These are phyloP conservation scores for Hemileccinum rubropunctum DNA, from an alignment of 768 basidiomycete genomes.

Conservation along the genomic window DNA sequence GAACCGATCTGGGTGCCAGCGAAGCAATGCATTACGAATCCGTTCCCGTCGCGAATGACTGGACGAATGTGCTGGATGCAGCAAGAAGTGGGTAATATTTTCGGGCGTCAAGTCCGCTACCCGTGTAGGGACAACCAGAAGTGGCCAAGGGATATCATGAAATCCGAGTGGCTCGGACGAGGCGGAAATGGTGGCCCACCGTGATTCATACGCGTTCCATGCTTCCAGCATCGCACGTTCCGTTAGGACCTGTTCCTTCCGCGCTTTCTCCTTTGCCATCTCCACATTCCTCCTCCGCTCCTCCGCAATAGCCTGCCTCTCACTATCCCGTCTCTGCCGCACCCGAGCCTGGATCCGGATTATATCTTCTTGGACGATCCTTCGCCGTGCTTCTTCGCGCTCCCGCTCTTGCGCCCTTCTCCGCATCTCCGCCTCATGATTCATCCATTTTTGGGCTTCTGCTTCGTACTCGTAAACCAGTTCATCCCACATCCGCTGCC, in stretches of 20 bases:
- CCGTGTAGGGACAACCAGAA: slow-evolving; percentile 39
- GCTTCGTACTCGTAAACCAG: slow-evolving; percentile 49
- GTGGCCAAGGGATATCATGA: slow-evolving; percentile 70
- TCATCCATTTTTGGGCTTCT: slow-evolving; percentile 53
- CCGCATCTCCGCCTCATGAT: slow-evolving; percentile 45
- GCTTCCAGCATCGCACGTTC: slow-evolving; percentile 50
- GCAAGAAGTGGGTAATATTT: slow-evolving; percentile 57
- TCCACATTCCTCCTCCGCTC: slow-evolving; percentile 40
- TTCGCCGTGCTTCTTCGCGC: slow-evolving; percentile 40
- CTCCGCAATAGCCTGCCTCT: slow-evolving; percentile 45
- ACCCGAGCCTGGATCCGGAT: slow-evolving; percentile 52
- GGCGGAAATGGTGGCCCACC: slow-evolving; percentile 53
- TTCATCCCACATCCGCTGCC: slow-evolving; percentile 50
- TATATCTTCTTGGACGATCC: slow-evolving; percentile 53
- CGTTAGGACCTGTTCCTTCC: slow-evolving; percentile 38
- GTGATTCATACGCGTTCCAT: slow-evolving; percentile 63
- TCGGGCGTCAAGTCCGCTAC: slow-evolving; percentile 51
- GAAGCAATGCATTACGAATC: slow-evolving; percentile 60
- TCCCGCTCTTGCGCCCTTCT: slow-evolving; percentile 45
- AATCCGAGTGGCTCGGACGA: slow-evolving; percentile 54
- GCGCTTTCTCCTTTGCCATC: slow-evolving; percentile 41
- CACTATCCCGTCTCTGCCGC: slow-evolving; percentile 47
- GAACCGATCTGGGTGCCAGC: slow-evolving; percentile 85
- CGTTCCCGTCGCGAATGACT: slow-evolving; percentile 60
- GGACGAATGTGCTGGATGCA: slow-evolving; percentile 63